These are phyloP conservation scores for Amylostereum areolatum DNA, from an alignment of 1,284 basidiomycete genomes.

Conservation along the genomic window DNA sequence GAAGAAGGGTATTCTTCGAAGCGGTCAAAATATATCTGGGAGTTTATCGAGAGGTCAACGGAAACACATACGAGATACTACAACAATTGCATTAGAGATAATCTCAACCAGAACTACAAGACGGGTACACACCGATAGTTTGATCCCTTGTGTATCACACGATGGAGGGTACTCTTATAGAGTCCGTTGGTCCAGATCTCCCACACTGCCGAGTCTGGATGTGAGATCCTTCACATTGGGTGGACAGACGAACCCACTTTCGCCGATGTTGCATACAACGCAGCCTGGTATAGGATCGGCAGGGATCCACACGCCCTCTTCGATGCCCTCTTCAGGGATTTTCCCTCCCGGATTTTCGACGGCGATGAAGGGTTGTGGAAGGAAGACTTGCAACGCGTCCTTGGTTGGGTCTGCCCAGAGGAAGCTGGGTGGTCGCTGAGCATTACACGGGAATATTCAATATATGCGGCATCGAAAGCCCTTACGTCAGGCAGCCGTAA, in stretches of 20 bases:
- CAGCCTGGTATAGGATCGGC: constrained; percentile 76
- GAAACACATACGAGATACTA: constrained; percentile 52
- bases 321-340: constrained; percentile 42
- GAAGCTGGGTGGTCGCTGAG: constrained; percentile 42
- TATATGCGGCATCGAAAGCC: constrained; percentile 13
- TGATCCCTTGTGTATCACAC: constrained; percentile 65
- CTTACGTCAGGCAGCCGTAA: constrained; percentile 80
- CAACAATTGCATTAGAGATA: constrained; percentile 6
- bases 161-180: constrained; percentile 72
- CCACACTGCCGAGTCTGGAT: constrained; percentile 50
- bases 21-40: constrained; percentile 21
- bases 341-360: constrained; percentile 31
- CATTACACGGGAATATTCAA: constrained; percentile 1
- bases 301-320: constrained; percentile 68
- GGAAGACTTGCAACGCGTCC: constrained; percentile 76
- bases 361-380: constrained; percentile 36
- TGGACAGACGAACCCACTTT: constrained; percentile 47
- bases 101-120: not conserved
- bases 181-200: constrained; percentile 81
- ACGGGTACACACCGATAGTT: constrained; percentile 58
- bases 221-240: too few species aligned
- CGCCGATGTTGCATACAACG: constrained; percentile 79
- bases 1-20: constrained; percentile 64
- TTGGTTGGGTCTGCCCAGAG: constrained; percentile 74
- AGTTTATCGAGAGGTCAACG: not conserved